Conservation (phyloP, 1,139 yeast genomes). For the Taiozyma sp. region DNA sequence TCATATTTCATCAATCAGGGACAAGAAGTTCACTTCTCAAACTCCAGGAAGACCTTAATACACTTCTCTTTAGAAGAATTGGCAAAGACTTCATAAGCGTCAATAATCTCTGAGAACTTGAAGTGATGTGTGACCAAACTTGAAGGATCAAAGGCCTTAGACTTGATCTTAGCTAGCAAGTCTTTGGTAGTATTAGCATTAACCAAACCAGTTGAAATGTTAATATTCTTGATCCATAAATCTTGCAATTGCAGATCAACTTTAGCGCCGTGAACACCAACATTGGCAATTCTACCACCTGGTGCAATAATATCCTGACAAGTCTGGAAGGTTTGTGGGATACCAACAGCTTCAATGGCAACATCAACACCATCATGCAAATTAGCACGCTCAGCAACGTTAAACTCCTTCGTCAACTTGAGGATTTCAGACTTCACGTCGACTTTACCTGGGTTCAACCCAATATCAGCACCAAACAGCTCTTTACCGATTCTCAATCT, state of each 20-base stretch:
- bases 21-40: constrained; percentile 3
- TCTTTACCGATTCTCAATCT: constrained; percentile 37
- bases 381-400: constrained; percentile 19
- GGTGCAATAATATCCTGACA: constrained; percentile 41
- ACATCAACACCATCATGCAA: constrained; percentile 41
- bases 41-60: constrained; percentile 34
- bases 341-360: constrained; percentile 46
- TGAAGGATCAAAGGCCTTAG: constrained; percentile 34
- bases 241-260: constrained; percentile 40
- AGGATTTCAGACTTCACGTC: constrained; percentile 28
- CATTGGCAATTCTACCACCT: constrained; percentile 44
- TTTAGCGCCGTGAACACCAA: constrained; percentile 41
- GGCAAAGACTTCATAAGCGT: constrained; percentile 35
- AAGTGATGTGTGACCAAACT: constrained; percentile 59
- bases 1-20: background rate
- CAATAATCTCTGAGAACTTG: constrained; percentile 51
- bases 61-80: constrained; percentile 40
- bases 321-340: constrained; percentile 40
- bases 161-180: constrained; percentile 30
- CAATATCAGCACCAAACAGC: constrained; percentile 37
- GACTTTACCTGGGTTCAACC: constrained; percentile 33
- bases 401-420: constrained; percentile 22
- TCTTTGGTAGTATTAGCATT: constrained; percentile 36
- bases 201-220: constrained; percentile 41
- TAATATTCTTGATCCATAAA: constrained; percentile 40